Percentiles rank a stretch among this genome's conserved stretches.
Conservation (phyloP, 2,329 filamentous ascomycete species). For the Penicillium sp. region DNA sequence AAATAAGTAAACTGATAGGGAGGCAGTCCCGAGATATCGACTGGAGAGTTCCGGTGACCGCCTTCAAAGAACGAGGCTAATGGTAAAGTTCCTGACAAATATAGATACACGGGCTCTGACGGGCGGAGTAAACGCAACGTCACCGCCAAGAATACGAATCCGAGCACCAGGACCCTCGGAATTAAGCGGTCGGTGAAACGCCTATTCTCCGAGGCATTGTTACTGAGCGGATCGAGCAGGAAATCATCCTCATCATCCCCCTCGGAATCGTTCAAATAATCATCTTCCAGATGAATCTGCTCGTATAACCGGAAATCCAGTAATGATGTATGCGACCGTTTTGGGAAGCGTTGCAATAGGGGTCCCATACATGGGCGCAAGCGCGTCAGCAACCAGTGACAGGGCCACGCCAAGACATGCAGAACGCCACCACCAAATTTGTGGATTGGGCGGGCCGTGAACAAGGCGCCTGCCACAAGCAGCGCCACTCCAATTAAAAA, state of each 20-base stretch:
- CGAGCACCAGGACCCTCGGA: conserved; percentile 9
- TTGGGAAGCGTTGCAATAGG: background rate
- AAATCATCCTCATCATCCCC: conserved; percentile 12
- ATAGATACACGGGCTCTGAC: conserved; percentile 13
- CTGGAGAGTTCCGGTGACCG: conserved; percentile 5
- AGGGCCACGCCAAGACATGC: conserved; percentile 14
- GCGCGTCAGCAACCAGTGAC: conserved; percentile 1
- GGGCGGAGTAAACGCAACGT: conserved; percentile 16
- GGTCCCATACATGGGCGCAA: conserved; percentile 1
- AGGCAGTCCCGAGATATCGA: conserved; percentile 14
- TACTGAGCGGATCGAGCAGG: background rate
- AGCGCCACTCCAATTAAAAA: conserved; percentile 34
- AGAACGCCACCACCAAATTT: conserved; percentile 27
- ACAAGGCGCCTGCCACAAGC: conserved; percentile 25
- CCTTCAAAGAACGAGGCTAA: conserved; percentile 19
- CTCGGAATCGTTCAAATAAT: conserved; percentile 12
- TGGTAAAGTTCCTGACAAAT: conserved; percentile 19
- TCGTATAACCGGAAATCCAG: conserved; percentile 20
- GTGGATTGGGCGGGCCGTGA: conserved; percentile 27
- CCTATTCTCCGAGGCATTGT: background rate
- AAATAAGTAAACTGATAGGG: conserved; percentile 12
- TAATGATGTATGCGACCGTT: conserved; percentile 1
- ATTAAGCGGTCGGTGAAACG: conserved; percentile 4
- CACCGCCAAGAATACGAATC: conserved; percentile 6
- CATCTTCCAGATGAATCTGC: conserved; percentile 17